Evolutionary conservation across 345 rosid species (phyloP), one percentile per base, ranked within the genome.

Genomic region (Psidium friedrichsthalianum): DNA sequence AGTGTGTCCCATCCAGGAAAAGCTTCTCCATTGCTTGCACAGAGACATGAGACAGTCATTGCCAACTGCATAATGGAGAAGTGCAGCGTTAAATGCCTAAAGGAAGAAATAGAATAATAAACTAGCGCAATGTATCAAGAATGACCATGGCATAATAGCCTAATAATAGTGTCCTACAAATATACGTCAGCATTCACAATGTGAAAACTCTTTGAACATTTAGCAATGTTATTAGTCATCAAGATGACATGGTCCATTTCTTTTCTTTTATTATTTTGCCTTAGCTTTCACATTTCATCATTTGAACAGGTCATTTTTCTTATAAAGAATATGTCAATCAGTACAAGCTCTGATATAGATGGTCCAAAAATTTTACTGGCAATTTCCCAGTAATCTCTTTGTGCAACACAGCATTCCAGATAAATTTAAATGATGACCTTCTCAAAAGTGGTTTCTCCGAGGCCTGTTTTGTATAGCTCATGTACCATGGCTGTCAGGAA

Each of bases 1-100:
- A 97, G 96, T 47, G 89, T 84, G 84, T 96, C 99, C 99, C 99
- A 95, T 86, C 99, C 98, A 22, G 98, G 98, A 92, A 94, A 96
- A 84, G 92, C 86, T 92, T 93, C 98, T 82, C 93, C 93, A 82
- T 97, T 96, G 95, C 90, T 92, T 85, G 93, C 84, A 74, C 99
- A 97, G 64, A 97, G 69, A 83, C 92, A 88, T 20, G 95, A 92
- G 51, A 96, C 90, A 8, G 98, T 92, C 54, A 82, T 87, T 32
- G 98, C 97, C 89, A 97, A 85, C 98, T 94, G 93, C 90, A 89
- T 44, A 29, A 56, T 25, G 55, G 42, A 74, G 69, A 85, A 53
- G 74, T 11, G 49, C 44, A 42, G 55, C 5, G 15, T 52, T 9
- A 82, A 82, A 51, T 53, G 80, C 47, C 80, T 69, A 36, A 69